Evolutionary conservation across 257 asterid species (phyloP).

Genomic region (Nicotiana sylvestris): DNA sequence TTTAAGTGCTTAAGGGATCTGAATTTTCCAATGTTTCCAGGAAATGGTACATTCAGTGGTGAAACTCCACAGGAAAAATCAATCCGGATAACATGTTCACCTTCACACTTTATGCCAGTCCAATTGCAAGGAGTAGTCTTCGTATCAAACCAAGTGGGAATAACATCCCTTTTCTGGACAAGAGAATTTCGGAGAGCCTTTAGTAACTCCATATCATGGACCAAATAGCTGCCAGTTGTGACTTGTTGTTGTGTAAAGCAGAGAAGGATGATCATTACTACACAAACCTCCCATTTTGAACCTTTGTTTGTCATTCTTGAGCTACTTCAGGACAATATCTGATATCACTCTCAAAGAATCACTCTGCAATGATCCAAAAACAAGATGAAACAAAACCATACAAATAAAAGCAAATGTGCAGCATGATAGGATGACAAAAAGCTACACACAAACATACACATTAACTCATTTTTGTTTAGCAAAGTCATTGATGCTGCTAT

Average conservation of each 20-base stretch:
- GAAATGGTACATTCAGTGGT: conserved; percentile 47
- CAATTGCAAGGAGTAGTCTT: conserved; percentile 52
- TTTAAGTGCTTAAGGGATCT: conserved; percentile 51
- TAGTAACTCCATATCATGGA: conserved; percentile 31
- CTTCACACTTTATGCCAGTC: conserved; percentile 60
- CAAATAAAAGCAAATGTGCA: not conserved
- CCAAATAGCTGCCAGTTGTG: conserved; percentile 12
- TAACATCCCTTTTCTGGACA: conserved; percentile 16
- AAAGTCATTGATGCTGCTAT: not conserved
- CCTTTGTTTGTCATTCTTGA: conserved; percentile 16
- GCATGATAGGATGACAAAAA: not conserved
- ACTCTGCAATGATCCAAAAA: conserved; percentile 1
- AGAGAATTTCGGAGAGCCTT: conserved; percentile 38
- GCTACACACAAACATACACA: not conserved
- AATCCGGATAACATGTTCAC: conserved; percentile 30
- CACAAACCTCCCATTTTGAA: conserved; percentile 10
- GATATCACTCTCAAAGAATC: not conserved
- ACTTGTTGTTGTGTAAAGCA: conserved; percentile 18
- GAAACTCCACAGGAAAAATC: conserved; percentile 31
- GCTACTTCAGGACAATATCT: not conserved
- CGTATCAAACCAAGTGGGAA: conserved; percentile 46
- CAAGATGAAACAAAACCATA: not conserved
- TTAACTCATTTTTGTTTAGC: not conserved
- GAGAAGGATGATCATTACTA: conserved; percentile 25
- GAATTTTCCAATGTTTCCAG: conserved; percentile 33